These are phyloP conservation scores for Leccinum fuscescens DNA, from an alignment of 1,284 basidiomycete species.

Conservation along the genomic window DNA sequence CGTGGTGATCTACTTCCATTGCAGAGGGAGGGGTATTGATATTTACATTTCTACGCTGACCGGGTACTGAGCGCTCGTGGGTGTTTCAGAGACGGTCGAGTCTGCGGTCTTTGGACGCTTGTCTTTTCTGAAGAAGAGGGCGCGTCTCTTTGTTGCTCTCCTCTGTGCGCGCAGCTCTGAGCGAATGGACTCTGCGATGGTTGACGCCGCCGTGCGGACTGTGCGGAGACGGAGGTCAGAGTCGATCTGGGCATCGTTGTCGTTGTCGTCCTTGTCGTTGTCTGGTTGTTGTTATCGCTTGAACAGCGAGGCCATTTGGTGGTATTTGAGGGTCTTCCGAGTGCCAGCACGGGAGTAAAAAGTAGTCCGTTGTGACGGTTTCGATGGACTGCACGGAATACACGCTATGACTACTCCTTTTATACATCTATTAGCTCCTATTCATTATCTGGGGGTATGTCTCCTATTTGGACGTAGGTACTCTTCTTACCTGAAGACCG, in stretches of 20 bases:
- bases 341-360: not conserved
- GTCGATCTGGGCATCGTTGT: conserved; percentile 63
- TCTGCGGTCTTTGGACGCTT: conserved; percentile 42
- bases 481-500: conserved; percentile 12
- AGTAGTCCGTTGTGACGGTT: too few relatives aligned
- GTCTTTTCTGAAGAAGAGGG: conserved; percentile 57
- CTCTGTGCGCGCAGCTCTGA: conserved; percentile 66
- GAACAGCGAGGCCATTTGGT: conserved; percentile 31
- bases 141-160: conserved; percentile 41
- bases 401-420: too few relatives aligned
- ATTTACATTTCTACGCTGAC: conserved; percentile 68
- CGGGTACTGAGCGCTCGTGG: conserved; percentile 38
- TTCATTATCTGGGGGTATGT: too few relatives aligned
- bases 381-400: too few relatives aligned
- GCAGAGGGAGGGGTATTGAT: conserved; percentile 71
- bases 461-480: too few relatives aligned
- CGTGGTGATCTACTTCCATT: conserved; percentile 64
- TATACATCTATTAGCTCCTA: too few relatives aligned
- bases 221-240: conserved; percentile 83
- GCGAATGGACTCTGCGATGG: conserved; percentile 81
- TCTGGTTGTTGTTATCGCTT: conserved; percentile 31
- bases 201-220: conserved; percentile 84
- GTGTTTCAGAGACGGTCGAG: conserved; percentile 18
- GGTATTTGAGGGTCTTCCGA: conserved; percentile 39
- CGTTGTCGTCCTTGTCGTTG: conserved; percentile 51